Evolutionary conservation across 345 rosid genomes (phyloP), one percentile per base, ranked within the genome.

Genomic region (Linum trigynum): DNA sequence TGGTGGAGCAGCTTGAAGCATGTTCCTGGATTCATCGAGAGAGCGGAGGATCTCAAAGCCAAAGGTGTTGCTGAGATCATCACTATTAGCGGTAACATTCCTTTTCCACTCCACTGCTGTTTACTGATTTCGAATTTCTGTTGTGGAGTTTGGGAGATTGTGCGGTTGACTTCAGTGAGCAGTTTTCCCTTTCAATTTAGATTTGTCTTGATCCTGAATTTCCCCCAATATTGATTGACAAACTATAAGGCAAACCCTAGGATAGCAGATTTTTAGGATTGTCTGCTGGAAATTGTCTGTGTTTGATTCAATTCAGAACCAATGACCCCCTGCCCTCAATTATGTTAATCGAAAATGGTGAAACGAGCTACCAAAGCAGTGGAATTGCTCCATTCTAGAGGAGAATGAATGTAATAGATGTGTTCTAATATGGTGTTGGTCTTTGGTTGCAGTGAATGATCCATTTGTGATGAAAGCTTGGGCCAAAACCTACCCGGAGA

Each of bases 401-500:
- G n/a, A n/a, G n/a, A 6, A 10, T 56, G 36, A 8, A 3, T 11
- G 16, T 11, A 7, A 56, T 56, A 16, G 23, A 56, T 23, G 16
- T 35, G 4, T 16, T 7, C 36, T 5, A 56, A 35, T 56, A 2
- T 56, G 23, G 16, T 6, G 7, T 56, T 14, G 59, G n/a, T 0
- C 7, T 15, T 56, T 56, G 59, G 8, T 16, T 56, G 79, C 84
- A 92, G 98, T 92, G 65, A 94, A 94, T 51, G 99, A 94, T 62
- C 90, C 97, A 11, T 90, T 86, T 72, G 97, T 90, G 82, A 86
- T 94, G 97, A 90, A 90, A 77, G 97, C 95, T 2, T 94, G 99
- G 99, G 84, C 96, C 3, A 90, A 94, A 67, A 86, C 97, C 12
- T 90, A 65, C 83, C 95, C 97, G 0, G 96, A 86, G 75, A 94